Evolutionary conservation across 306 rosid species (phyloP).

Genomic region (Oxytropis ochrocephala): DNA sequence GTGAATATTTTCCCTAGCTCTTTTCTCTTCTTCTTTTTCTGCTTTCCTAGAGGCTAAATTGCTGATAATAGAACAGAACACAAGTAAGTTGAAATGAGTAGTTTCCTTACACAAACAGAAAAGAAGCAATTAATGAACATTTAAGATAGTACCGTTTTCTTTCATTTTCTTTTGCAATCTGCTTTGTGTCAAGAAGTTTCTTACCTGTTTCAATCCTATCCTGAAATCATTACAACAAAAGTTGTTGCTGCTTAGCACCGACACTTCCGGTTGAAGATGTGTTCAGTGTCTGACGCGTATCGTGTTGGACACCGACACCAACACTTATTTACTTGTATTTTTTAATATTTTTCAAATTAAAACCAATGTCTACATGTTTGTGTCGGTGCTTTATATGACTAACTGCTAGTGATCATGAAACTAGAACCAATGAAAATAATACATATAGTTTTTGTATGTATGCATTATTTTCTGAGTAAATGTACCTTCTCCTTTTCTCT

Average conservation of each 20-base stretch:
- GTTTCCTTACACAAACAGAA: no score
- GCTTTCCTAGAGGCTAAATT: slow-evolving; percentile 35
- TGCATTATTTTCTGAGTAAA: no score
- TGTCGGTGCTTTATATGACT: no score
- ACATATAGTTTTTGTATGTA: no score
- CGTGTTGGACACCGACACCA: no score
- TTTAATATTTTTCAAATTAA: no score
- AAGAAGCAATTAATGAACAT: slow-evolving; percentile 4
- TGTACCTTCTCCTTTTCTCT: no score
- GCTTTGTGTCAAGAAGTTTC: slow-evolving; percentile 38
- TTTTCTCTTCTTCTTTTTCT: slow-evolving; percentile 62
- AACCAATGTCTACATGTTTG: no score
- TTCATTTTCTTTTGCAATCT: no score
- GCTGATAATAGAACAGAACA: slow-evolving; percentile 30
- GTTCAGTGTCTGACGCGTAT: no score
- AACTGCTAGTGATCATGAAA: background rate
- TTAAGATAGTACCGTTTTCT: slow-evolving; percentile 38
- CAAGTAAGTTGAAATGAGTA: background rate
- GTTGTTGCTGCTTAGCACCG: background rate
- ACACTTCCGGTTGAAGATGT: no score
- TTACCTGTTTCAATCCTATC: slow-evolving; percentile 60
- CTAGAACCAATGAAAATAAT: background rate
- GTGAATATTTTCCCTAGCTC: slow-evolving; percentile 51
- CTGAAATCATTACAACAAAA: slow-evolving; percentile 31
- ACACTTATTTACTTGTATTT: no score